Percentiles rank a stretch among this genome's conserved stretches.
Evolutionary conservation across 2,329 filamentous ascomycete genomes (phyloP).

Genomic region (Tolypocladium inflatum): DNA sequence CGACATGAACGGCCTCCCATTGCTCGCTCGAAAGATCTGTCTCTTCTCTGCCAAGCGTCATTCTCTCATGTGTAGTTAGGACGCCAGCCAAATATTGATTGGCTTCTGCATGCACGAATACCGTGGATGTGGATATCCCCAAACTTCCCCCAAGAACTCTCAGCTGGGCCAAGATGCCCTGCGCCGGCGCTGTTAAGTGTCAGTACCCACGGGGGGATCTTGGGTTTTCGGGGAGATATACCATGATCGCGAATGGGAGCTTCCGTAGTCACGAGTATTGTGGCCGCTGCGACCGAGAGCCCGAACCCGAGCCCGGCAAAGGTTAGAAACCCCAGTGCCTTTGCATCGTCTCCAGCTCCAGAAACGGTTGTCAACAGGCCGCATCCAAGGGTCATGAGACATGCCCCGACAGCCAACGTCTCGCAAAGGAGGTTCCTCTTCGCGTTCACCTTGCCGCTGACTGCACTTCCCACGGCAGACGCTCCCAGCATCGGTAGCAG

Average conservation of each 20-base stretch:
- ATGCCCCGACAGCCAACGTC: slow-evolving; percentile 30
- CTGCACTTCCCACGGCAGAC: slow-evolving; percentile 33
- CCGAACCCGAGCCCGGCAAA: slow-evolving; percentile 46
- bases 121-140: slow-evolving; percentile 43
- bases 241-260: slow-evolving; percentile 35
- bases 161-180: slow-evolving; percentile 42
- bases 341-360: slow-evolving; percentile 26
- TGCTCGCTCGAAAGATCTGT: slow-evolving; percentile 16
- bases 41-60: slow-evolving; percentile 12
- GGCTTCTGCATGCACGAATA: slow-evolving; percentile 27
- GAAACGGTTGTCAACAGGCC: slow-evolving; percentile 32
- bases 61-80: slow-evolving; percentile 17
- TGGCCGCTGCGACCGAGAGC: slow-evolving; percentile 35
- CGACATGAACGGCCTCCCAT: slow-evolving; percentile 20
- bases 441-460: slow-evolving; percentile 32
- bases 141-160: slow-evolving; percentile 44
- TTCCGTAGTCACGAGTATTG: slow-evolving; percentile 33
- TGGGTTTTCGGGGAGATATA: slow-evolving; percentile 13
- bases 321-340: slow-evolving; percentile 37
- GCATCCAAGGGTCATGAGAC: slow-evolving; percentile 35
- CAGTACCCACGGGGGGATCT: not conserved
- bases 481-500: slow-evolving; percentile 43
- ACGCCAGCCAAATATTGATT: slow-evolving; percentile 16
- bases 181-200: slow-evolving; percentile 31
- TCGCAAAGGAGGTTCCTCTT: slow-evolving; percentile 31